Evolutionary conservation across 2,329 filamentous ascomycete genomes (phyloP).

Genomic region (Ceratocystis alfenasii): DNA sequence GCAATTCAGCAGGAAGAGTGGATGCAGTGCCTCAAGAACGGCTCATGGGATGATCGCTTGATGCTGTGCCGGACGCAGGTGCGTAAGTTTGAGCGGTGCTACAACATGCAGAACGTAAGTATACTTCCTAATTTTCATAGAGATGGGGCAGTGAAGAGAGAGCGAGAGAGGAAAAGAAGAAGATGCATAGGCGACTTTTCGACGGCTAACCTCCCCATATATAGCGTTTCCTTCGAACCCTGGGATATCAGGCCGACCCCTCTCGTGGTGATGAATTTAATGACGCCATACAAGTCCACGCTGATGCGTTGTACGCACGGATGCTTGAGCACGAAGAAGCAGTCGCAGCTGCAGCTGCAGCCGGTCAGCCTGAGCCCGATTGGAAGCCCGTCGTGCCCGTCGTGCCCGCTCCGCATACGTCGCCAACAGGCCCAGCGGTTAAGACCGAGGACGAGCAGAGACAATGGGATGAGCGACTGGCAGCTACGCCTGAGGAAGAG

Average conservation of each 20-base stretch:
- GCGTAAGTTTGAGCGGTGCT: conserved; percentile 70
- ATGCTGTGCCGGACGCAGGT: conserved; percentile 75
- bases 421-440: conserved; percentile 23
- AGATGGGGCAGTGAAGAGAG: background rate
- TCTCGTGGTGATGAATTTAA: conserved; percentile 56
- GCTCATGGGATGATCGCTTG: conserved; percentile 54
- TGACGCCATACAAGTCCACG: conserved; percentile 90
- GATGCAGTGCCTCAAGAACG: conserved; percentile 67
- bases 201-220: background rate
- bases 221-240: conserved; percentile 73
- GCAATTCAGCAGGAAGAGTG: conserved; percentile 74
- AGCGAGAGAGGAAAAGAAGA: background rate
- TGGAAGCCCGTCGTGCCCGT: conserved; percentile 46
- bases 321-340: conserved; percentile 72
- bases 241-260: conserved; percentile 68
- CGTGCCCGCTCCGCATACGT: conserved; percentile 8
- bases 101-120: conserved; percentile 69
- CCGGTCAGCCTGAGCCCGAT: conserved; percentile 45
- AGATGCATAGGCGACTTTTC: background rate
- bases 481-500: conserved; percentile 47
- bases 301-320: conserved; percentile 76
- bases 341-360: conserved; percentile 56
- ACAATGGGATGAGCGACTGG: conserved; percentile 43
- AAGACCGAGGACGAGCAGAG: conserved; percentile 34
- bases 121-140: background rate